Evolutionary conservation across 23 red algal species (phyloP), one percentile per base, ranked within the genome.

Genomic region (Gracilaria caudata): DNA sequence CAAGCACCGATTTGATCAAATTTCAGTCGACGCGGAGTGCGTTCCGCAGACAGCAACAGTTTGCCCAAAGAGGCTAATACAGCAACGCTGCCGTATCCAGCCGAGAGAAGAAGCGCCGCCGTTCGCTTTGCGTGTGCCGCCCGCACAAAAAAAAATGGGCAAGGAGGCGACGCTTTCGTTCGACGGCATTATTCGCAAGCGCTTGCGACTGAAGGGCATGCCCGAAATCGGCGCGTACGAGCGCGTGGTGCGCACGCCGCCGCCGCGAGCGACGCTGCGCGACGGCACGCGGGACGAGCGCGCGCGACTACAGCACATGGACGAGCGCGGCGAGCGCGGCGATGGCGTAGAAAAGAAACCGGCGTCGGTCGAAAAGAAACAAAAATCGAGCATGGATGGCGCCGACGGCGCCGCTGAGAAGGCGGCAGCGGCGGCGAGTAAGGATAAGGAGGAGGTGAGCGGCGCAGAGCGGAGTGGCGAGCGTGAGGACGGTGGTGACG

Each of bases 151-250:
- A 56, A 16, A 56, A n/a, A 75, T 47, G 70, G 40, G 38, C 13
- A 75, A 47, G 68, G 63, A 86, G 11, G 74, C 71, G 6, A 16
- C 34, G 47, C 4, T 89, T 34, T 79, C 89, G 24, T 92, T 75
- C 65, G 66, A 83, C 17, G 81, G 89, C 68, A 68, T 92, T 66
- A 92, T 92, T 30, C 77, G 79, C 17, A 84, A 78, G 66, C 79
- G 79, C 0, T 49, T 92, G 10, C 89, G 66, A 6, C 63, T 92
- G 9, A 83, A 92, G 72, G 30, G 89, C 21, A 40, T 72, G 53
- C 41, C 57, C 0, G 53, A 24, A 16, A 81, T 91, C 37, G 73
- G 64, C 7, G 21, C 75, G n/a, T 81, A 81, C 55, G 57, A 3
- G 57, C 7, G 13, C 49, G 13, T 1, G 54, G 3, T 4, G 54